Evolutionary conservation across 2,329 filamentous ascomycete species (phyloP).

Genomic region (Lachnellula arida): DNA sequence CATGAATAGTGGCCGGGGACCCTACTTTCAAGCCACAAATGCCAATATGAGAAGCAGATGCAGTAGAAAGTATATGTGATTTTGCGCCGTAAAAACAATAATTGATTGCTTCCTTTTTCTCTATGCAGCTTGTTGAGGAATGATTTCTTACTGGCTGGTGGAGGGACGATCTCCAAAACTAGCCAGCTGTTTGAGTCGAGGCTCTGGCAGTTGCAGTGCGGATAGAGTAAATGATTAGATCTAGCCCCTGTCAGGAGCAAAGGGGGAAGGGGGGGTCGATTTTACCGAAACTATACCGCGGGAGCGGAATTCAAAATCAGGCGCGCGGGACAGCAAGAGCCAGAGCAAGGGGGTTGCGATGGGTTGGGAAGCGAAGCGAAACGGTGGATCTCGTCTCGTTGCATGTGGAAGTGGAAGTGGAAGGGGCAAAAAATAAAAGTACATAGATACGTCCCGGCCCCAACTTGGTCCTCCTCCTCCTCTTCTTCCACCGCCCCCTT

Average conservation of each 20-base stretch:
- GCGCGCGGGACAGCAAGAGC: not conserved
- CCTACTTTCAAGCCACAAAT: too few relatives aligned
- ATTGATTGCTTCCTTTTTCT: too few relatives aligned
- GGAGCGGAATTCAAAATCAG: not conserved
- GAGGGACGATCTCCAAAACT: too few relatives aligned
- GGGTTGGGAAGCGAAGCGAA: not conserved
- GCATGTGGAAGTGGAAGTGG: not conserved
- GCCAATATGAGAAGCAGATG: too few relatives aligned
- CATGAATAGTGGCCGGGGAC: too few relatives aligned
- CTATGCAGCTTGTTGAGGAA: too few relatives aligned
- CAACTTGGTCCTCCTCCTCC: not conserved
- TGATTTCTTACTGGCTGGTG: too few relatives aligned
- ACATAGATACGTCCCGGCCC: not conserved
- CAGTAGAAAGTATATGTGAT: too few relatives aligned
- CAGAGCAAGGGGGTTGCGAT: not conserved
- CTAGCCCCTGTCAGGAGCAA: not conserved
- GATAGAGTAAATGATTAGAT: not conserved
- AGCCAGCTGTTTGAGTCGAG: not conserved
- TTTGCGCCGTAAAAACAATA: too few relatives aligned
- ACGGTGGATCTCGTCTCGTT: not conserved
- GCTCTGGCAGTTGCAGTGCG: not conserved
- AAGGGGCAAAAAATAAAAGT: not conserved
- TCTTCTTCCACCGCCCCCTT: not conserved
- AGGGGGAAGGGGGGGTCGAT: not conserved
- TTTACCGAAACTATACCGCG: conserved; percentile 7